Evolutionary conservation across 495 filamentous ascomycete species (phyloP).

Genomic region (Xylona heveae): DNA sequence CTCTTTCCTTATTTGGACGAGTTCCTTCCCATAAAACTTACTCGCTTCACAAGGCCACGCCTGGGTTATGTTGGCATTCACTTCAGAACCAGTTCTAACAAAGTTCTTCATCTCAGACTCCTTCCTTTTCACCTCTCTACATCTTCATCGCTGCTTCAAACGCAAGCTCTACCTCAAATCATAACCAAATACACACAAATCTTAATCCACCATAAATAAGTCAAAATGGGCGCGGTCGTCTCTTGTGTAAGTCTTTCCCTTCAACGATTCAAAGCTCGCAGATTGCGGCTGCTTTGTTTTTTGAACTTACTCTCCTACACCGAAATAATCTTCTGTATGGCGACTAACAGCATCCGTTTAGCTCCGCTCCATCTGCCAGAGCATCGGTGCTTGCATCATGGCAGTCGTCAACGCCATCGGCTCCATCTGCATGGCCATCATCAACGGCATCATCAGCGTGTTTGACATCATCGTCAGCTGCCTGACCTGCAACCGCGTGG

Average conservation of each 20-base stretch:
- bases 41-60: too few relatives aligned
- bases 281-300: too few relatives aligned
- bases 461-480: slow-evolving; percentile 72
- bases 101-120: too few relatives aligned
- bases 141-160: too few relatives aligned
- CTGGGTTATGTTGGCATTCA: too few relatives aligned
- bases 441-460: slow-evolving; percentile 58
- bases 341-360: slow-evolving; percentile 13
- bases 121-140: too few relatives aligned
- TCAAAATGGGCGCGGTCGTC: slow-evolving; percentile 83
- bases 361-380: slow-evolving; percentile 58
- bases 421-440: slow-evolving; percentile 51
- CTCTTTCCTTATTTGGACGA: too few relatives aligned
- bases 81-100: too few relatives aligned
- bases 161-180: slow-evolving; percentile 3
- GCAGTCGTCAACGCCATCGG: slow-evolving; percentile 67
- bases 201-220: slow-evolving; percentile 13
- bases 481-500: slow-evolving; percentile 55
- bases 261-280: too few relatives aligned
- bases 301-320: slow-evolving; percentile 2
- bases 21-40: too few relatives aligned
- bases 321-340: not conserved
- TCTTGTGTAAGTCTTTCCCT: slow-evolving; percentile 58
- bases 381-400: slow-evolving; percentile 71
- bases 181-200: slow-evolving; percentile 1